Evolutionary conservation across 129 eudicot species (phyloP).

Genomic region (Apium graveolens): DNA sequence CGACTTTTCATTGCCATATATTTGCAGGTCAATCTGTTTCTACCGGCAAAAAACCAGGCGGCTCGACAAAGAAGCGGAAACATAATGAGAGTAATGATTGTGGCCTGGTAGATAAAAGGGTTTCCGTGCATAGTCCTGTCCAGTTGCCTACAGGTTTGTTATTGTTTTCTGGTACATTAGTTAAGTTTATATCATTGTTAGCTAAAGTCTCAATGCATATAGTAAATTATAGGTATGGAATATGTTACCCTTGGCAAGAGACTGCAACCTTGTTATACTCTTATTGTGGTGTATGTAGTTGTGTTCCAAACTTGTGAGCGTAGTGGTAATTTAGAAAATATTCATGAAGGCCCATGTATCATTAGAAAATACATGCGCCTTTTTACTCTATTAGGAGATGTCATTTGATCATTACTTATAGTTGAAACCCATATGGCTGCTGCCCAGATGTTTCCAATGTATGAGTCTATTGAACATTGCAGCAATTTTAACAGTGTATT

Average conservation of each 20-base stretch:
- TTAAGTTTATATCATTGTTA: neutral
- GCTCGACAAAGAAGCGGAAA: conserved; percentile 33
- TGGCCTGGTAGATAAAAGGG: conserved; percentile 13
- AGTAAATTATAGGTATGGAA: neutral
- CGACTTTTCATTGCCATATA: neutral
- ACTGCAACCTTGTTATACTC: neutral
- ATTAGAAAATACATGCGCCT: neutral
- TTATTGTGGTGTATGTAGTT: neutral
- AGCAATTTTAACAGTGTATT: neutral
- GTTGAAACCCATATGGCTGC: neutral
- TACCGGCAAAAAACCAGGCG: conserved; percentile 11
- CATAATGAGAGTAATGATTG: conserved; percentile 12
- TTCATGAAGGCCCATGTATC: neutral
- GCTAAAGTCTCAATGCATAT: neutral
- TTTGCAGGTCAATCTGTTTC: conserved; percentile 7
- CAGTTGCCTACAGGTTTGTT: conserved; percentile 36
- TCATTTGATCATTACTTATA: neutral
- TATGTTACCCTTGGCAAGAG: neutral
- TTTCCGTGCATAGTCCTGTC: conserved; percentile 1
- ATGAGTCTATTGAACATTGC: neutral
- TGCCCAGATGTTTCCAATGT: neutral
- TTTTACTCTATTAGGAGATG: neutral
- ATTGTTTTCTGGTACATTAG: neutral
- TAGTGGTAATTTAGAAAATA: neutral
- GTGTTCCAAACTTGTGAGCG: neutral